Percentiles rank a stretch among this genome's conserved stretches.
These are phyloP conservation scores for Hypericum androsaemum DNA, from an alignment of 345 rosid genomes.

Conservation along the genomic window DNA sequence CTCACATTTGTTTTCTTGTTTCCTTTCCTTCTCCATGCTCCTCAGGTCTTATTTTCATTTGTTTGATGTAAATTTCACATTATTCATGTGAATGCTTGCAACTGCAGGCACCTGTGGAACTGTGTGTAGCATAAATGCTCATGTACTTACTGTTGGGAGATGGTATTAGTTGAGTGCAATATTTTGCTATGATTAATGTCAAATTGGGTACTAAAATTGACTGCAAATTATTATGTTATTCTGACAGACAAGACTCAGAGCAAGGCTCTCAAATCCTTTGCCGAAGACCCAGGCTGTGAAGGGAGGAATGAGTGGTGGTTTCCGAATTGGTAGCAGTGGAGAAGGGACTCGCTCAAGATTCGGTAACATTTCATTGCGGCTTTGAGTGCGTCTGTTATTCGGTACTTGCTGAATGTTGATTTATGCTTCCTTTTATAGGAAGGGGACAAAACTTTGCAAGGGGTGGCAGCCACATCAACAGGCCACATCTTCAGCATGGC, in stretches of 20 bases:
- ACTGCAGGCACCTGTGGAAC: too few relatives aligned
- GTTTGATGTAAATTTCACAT: too few relatives aligned
- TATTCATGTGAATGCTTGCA: too few relatives aligned
- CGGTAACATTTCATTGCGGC: constrained; percentile 25
- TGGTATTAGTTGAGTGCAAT: too few relatives aligned
- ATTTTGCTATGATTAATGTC: not conserved
- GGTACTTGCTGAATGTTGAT: constrained; percentile 6
- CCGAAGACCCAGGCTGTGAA: constrained; percentile 64
- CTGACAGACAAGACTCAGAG: constrained; percentile 40
- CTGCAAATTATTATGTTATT: constrained; percentile 7
- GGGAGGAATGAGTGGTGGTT: constrained; percentile 66
- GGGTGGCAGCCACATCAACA: constrained; percentile 29
- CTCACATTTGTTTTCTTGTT: not conserved
- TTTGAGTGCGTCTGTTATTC: constrained; percentile 5
- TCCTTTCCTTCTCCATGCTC: not conserved
- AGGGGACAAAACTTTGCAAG: constrained; percentile 25
- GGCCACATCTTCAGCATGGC: constrained; percentile 26
- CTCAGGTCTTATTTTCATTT: too few relatives aligned
- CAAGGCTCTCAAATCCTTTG: constrained; percentile 60
- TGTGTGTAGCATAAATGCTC: too few relatives aligned
- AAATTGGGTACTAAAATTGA: constrained; percentile 11
- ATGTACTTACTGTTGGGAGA: too few relatives aligned
- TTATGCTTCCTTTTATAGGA: constrained; percentile 22
- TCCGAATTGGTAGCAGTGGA: constrained; percentile 33
- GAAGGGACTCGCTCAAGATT: constrained; percentile 31